These are phyloP conservation scores for Gracilaria vermiculophylla DNA, from an alignment of 23 red algal species.

Conservation along the genomic window DNA sequence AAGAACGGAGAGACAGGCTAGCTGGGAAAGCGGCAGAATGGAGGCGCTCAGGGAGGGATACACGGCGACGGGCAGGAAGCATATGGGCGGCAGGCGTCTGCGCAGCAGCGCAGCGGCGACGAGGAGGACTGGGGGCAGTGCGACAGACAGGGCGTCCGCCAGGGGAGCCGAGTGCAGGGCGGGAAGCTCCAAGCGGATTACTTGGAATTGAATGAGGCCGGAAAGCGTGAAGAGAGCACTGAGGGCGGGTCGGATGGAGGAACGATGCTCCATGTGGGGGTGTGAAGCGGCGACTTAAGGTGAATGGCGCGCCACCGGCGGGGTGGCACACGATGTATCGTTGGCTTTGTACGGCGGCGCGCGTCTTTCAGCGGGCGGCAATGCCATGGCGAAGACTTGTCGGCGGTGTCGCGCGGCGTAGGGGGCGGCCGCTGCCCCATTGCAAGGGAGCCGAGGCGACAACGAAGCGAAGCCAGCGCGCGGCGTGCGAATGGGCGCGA, in stretches of 20 bases:
- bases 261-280: background rate
- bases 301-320: background rate
- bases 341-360: too few species aligned
- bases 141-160: background rate
- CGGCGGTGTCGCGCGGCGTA: too few species aligned
- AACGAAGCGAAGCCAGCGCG: too few species aligned
- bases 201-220: background rate
- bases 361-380: too few species aligned
- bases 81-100: background rate
- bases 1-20: background rate
- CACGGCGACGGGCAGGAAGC: background rate
- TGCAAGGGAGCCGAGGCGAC: too few species aligned
- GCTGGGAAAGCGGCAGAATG: background rate
- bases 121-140: background rate
- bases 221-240: background rate
- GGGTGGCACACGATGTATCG: background rate
- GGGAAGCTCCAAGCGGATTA: conserved; percentile 12
- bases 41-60: conserved; percentile 3
- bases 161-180: background rate
- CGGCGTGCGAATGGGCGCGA: too few species aligned
- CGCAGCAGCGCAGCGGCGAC: background rate
- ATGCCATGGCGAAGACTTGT: too few species aligned
- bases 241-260: background rate
- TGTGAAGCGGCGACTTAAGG: background rate
- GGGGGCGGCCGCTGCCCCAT: too few species aligned